A percentile compares a stretch with the other conserved stretches of the same genome.
Conservation (phyloP, 148 eudicot genomes). For the Rhododendron vialii region DNA sequence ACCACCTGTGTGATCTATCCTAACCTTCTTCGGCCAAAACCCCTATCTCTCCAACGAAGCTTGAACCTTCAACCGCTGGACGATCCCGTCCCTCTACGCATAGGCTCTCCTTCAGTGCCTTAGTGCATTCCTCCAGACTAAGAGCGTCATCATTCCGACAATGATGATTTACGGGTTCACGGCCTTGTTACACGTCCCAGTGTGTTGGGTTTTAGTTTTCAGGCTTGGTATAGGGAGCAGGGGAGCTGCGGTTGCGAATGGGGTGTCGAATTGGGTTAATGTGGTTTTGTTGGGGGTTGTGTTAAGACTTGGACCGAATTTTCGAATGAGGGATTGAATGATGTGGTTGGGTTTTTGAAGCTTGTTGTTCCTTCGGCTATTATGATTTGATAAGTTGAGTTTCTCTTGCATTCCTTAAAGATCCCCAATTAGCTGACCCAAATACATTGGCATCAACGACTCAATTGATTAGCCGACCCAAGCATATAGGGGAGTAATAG, state of each 20-base stretch:
- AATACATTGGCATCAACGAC: no score
- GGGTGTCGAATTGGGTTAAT: constrained; percentile 39
- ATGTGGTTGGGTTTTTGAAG: constrained; percentile 27
- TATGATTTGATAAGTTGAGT: constrained; percentile 36
- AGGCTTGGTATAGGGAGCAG: constrained; percentile 26
- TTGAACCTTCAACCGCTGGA: constrained; percentile 25
- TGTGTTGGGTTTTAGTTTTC: constrained; percentile 40
- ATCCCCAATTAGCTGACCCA: no score
- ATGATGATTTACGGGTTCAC: constrained; percentile 31
- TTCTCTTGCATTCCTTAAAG: neutral
- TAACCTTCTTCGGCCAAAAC: constrained; percentile 31
- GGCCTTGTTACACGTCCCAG: constrained; percentile 23
- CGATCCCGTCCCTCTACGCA: constrained; percentile 47
- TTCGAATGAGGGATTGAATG: constrained; percentile 32
- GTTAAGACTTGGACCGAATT: constrained; percentile 38
- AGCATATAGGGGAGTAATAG: no score
- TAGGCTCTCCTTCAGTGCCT: constrained; percentile 45
- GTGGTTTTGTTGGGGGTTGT: constrained; percentile 29
- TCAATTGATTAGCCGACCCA: no score
- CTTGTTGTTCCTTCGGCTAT: constrained; percentile 42
- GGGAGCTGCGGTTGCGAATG: constrained; percentile 47
- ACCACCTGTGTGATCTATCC: constrained; percentile 15
- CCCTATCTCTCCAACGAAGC: constrained; percentile 34
- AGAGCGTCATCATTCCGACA: constrained; percentile 38
- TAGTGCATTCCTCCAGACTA: constrained; percentile 41